These are phyloP conservation scores for Tripterygium wilfordii DNA, from an alignment of 177 flowering plant species.

Conservation along the genomic window DNA sequence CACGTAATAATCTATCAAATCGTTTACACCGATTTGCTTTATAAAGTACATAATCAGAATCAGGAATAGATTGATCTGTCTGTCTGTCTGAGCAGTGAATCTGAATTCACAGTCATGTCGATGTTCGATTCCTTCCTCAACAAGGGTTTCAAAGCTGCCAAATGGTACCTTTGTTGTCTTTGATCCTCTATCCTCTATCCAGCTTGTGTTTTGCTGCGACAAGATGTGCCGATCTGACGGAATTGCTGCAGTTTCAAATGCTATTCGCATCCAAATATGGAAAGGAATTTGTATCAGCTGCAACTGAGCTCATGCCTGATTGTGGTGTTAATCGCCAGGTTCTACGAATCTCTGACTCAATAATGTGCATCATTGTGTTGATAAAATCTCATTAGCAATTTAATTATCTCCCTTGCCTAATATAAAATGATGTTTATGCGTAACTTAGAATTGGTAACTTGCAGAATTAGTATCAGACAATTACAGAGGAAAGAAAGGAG, in stretches of 20 bases:
- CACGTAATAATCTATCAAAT: no score
- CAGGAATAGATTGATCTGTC: no score
- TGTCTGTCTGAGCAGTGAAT: no score
- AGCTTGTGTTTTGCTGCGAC: slow-evolving; percentile 97
- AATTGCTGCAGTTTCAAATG: slow-evolving; percentile 83
- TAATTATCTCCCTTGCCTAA: slow-evolving; percentile 1
- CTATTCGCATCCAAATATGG: slow-evolving; percentile 81
- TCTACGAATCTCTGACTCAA: neutral
- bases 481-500: slow-evolving; percentile 82
- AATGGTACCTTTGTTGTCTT: no score
- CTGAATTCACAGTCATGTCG: no score
- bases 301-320: slow-evolving; percentile 87
- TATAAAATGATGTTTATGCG: neutral
- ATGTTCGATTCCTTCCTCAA: slow-evolving; percentile 75
- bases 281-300: slow-evolving; percentile 84
- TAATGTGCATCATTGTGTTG: no score
- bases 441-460: neutral
- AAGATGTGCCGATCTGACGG: slow-evolving; percentile 95
- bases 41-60: no score
- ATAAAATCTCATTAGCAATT: no score
- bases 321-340: slow-evolving; percentile 99
- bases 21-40: no score
- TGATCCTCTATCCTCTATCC: no score
- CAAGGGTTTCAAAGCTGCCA: slow-evolving; percentile 52
- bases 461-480: no score